Base-by-base conservation (phyloP, 441 rosid genomes). In the Arabidopsis hybrid region DNA sequence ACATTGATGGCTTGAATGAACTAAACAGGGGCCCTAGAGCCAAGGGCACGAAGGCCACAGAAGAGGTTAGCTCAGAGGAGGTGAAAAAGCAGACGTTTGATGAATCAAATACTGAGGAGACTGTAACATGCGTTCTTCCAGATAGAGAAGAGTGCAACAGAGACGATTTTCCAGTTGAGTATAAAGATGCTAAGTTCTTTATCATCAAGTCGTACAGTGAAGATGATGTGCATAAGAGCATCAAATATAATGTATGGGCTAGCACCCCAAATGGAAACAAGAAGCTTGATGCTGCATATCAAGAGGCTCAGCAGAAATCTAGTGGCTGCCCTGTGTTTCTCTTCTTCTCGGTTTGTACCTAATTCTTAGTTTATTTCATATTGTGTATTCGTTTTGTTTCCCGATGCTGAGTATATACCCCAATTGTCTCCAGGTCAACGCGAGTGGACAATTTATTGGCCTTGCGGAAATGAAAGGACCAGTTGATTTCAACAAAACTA, bases 211-310 rank as follows among this genome's bases (percentile, higher is more conserved):
- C 98, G 0, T 94, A 90, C 60, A 94, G 95, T 13, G 97, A 94
- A 77, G 98, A 94, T 79, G 97, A 91, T 79, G 89, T 94, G 42
- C 98, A 94, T 60, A 91, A 94, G 82, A 86, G 97, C 72, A 87
- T 91, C 58, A 94, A 91, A 60, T 91, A 94, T 60, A 89, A 77
- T 66, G 96, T 91, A 6, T 94, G 98, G 97, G 95, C 97, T 7
- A 94, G 97, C 79, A 94, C 98, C n/a, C 95, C 93, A 61, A 89
- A 87, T 74, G 98, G 97, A 43, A 91, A 94, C 86, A 90, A 86
- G 79, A 94, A 88, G 78, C 95, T 94, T 67, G 96, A 87, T 77
- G 91, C 95, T 1, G 92, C 96, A 16, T 93, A 86, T 50, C 84
- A 85, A 78, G 97, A 88, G 65, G 89, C 92, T 43, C 89, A 86